Conservation (phyloP, 1,284 basidiomycete species). For the Fistulinella cinereoalba region DNA sequence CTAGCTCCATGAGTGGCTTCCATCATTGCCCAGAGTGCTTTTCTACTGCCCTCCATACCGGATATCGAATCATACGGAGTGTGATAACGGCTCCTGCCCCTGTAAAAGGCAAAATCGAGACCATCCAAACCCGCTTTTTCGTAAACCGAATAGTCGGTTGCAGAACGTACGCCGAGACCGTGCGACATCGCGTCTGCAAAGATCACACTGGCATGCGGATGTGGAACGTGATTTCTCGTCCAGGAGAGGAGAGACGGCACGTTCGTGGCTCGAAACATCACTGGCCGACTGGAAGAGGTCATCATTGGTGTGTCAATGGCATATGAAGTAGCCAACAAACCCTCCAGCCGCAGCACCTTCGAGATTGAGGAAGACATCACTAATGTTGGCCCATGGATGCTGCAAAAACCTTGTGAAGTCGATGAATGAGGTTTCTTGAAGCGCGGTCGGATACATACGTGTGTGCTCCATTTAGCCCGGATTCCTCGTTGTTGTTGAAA, state of each 20-base stretch:
- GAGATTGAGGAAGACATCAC: slow-evolving; percentile 68
- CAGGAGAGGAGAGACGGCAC: slow-evolving; percentile 52
- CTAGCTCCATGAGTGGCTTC: slow-evolving; percentile 58
- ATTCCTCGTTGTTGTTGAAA: slow-evolving; percentile 81
- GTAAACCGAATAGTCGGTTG: slow-evolving; percentile 71
- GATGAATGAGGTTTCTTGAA: slow-evolving; percentile 1
- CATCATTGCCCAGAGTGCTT: slow-evolving; percentile 73
- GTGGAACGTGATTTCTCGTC: slow-evolving; percentile 42
- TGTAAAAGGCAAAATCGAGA: slow-evolving; percentile 73
- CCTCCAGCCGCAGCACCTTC: slow-evolving; percentile 80
- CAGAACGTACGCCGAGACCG: slow-evolving; percentile 59
- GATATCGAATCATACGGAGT: slow-evolving; percentile 63
- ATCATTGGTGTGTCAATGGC: slow-evolving; percentile 5
- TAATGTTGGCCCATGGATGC: slow-evolving; percentile 69
- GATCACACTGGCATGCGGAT: slow-evolving; percentile 67
- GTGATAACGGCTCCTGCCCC: slow-evolving; percentile 66
- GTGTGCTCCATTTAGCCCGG: slow-evolving; percentile 68
- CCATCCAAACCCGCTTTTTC: slow-evolving; percentile 51
- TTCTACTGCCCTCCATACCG: slow-evolving; percentile 48
- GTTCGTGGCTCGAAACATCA: slow-evolving; percentile 65
- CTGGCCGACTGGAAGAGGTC: slow-evolving; percentile 47
- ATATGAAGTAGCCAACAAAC: slow-evolving; percentile 37
- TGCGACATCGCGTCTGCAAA: slow-evolving; percentile 62
- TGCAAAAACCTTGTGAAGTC: slow-evolving; percentile 50
- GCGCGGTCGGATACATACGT: slow-evolving; percentile 39